Base-by-base conservation (phyloP, 257 asterid species). In the Cynanchum wilfordii region DNA sequence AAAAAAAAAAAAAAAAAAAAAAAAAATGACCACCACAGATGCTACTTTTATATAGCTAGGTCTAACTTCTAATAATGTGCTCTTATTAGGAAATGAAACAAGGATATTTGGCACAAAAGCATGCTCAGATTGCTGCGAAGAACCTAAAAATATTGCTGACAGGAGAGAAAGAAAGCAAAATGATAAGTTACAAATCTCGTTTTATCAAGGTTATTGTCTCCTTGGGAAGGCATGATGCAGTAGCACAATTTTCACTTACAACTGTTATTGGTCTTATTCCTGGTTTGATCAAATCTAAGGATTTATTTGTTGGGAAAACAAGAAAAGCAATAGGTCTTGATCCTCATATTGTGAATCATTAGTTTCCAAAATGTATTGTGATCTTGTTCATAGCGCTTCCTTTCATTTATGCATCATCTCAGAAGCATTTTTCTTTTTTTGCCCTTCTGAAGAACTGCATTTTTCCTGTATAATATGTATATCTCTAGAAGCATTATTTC, bases 261-360 rank as follows among this genome's bases (percentile, higher is more conserved):
- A 88, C 96, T 20, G 29, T 85, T 10, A 84, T 87, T 15, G 97
- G 97, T 42, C 83, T 87, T 11, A 77, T 92, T 64, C 96, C 97
- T 4, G 93, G 96, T 40, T 78, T 89, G 85, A 83, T 89, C 80
- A 92, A 92, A 79, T 92, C 97, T 54, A 92, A 83, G 76, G 97
- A 92, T 82, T 82, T 92, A 70, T 89, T 79, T 60, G 96, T 92
- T 7, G 95, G 96, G 10, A 92, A 88, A 77, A 83, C 85, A 3
- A 82, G 97, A 87, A 92, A 87, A 82, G 80, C 81, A 66, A 78
- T 90, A 57, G 98, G 96, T 16, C 90, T 92, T 40, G 81, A 86
- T 42, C 85, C 95, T n/a, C 85, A 77, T 3, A 38, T 66, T 74
- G 80, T 69, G 54, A 72, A 77, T 70, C 72, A 72, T 72, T 84